Base-by-base conservation (phyloP, 345 rosid genomes). In the Bruguiera parviflora region DNA sequence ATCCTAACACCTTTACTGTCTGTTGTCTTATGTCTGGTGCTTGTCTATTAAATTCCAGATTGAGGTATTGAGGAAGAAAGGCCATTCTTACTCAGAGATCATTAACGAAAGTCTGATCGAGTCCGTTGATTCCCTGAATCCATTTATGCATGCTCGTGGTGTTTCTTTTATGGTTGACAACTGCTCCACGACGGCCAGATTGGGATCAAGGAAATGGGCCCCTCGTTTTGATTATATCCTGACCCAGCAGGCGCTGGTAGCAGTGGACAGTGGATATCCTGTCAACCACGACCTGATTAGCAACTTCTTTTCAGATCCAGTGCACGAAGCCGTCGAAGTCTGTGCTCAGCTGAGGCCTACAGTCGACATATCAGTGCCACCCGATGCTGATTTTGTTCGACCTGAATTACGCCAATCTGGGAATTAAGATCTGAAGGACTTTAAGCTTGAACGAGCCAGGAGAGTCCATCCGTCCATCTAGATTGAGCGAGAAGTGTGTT, bases 151-250 rank as follows among this genome's bases (percentile, higher is more conserved):
- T 62, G 98, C 98, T 4, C 91, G 97, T 5, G 97, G 98, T 70
- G 91, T 94, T 66, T 91, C 96, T 1, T 94, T 94, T 76, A 93
- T 91, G 98, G 98, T 91, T n/a, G 98, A 89, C 76, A 93, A 93
- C 78, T 90, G 98, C 80, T 93, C 98, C 0, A 93, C 97, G 16
- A 90, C 96, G 6, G 98, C 98, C 46, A 86, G 98, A 63, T 73
- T 93, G 39, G 98, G 98, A 46, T 91, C 97, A 6, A 86, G 97
- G 74, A 93, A 93, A 66, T 89, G 93, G 98, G 97, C 98, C 1
- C 97, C 97, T 0, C 78, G 92, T 20, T 93, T 93, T 20, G 97
- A 91, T 69, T 91, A 93, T 80, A 65, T 84, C 79, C 76, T 94
- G 57, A 84, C 88, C n/a, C 97, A 91, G 32, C 97, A 89, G 64